These are phyloP conservation scores for Zymoseptoria brevis DNA, from an alignment of 2,329 filamentous ascomycete species.

Conservation along the genomic window DNA sequence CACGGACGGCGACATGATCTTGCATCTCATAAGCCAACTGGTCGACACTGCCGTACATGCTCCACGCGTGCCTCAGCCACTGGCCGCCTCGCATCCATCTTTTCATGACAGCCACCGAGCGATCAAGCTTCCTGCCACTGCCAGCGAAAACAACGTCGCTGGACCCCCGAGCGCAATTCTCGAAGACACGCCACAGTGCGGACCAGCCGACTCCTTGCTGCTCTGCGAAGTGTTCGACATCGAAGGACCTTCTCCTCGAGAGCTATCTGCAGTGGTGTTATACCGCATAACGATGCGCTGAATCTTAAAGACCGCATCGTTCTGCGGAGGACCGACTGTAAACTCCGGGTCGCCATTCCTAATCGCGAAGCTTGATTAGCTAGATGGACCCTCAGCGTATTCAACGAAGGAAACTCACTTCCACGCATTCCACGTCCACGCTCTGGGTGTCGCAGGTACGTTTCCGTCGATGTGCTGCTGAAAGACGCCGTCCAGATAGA, in stretches of 20 bases:
- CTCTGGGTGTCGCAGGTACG: constrained; percentile 12
- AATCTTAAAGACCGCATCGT: constrained; percentile 18
- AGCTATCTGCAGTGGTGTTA: constrained; percentile 2
- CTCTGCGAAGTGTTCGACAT: neutral
- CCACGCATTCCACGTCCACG: constrained; percentile 22
- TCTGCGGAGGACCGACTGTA: constrained; percentile 15
- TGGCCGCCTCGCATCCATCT: neutral
- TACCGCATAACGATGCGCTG: constrained; percentile 20
- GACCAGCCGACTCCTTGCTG: neutral
- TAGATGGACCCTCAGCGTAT: neutral
- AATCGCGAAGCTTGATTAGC: neutral
- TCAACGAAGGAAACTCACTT: constrained; percentile 3
- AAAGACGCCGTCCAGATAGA: constrained; percentile 15
- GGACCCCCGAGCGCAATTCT: neutral
- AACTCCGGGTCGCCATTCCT: constrained; percentile 17
- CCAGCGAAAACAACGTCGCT: neutral
- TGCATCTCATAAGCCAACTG: neutral
- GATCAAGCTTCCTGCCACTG: neutral
- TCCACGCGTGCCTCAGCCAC: no score
- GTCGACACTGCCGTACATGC: no score
- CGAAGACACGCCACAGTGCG: neutral
- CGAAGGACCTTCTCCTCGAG: neutral
- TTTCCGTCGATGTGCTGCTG: constrained; percentile 7
- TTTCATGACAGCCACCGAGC: neutral
- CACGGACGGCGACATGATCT: neutral